phyloP scores from a whole-genome alignment of 139 green algal species.

The Gonium pectorale region DNA sequence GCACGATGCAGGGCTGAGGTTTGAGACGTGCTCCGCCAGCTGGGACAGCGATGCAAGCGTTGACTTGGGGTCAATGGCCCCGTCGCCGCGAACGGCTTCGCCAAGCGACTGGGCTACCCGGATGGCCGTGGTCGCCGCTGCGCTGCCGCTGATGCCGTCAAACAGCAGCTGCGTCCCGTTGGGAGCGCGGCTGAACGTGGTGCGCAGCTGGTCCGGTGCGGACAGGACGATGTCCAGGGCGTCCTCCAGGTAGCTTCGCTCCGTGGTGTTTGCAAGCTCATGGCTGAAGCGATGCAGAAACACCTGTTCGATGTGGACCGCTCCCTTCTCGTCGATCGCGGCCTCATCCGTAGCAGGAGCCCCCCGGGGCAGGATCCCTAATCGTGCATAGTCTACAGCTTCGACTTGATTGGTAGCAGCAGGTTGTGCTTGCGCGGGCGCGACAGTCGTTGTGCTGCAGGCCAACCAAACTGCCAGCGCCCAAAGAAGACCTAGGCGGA shows the following conservation, averaged over 20 bases:
- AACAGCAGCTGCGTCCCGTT: not conserved
- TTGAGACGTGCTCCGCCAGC: not conserved
- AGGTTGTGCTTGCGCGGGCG: not conserved
- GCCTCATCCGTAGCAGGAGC: not conserved
- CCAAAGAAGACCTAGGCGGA: not conserved
- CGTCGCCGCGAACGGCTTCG: not conserved
- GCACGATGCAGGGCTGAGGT: not conserved
- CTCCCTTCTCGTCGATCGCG: not conserved
- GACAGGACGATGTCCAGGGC: not conserved
- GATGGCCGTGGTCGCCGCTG: not conserved
- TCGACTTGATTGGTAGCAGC: no score
- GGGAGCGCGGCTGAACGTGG: not conserved
- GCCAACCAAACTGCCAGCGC: not conserved
- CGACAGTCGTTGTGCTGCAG: not conserved
- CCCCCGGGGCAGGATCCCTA: not conserved
- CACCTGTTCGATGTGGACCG: not conserved
- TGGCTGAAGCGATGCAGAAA: conserved; percentile 23
- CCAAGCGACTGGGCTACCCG: not conserved
- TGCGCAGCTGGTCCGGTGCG: not conserved
- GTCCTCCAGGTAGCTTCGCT: not conserved
- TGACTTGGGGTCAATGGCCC: not conserved
- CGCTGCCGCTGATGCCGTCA: not conserved
- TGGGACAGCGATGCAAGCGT: not conserved
- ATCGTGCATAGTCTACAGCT: no score
- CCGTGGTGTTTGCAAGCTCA: not conserved